Conservation (phyloP, 2,329 filamentous ascomycete species). For the Diatrype stigma region DNA sequence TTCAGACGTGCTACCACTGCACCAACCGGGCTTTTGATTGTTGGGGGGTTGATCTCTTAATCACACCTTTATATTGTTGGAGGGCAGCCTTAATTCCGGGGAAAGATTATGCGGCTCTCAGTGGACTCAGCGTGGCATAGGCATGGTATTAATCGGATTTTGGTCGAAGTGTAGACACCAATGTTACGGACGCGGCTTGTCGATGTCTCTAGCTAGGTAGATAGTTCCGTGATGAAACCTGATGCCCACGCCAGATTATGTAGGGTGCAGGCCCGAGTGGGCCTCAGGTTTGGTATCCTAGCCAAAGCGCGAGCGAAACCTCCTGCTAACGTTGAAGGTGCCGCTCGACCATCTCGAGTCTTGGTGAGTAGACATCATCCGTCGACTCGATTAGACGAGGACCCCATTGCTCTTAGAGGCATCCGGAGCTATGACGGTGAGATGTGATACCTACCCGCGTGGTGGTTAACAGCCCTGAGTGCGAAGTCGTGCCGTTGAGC, state of each 20-base stretch:
- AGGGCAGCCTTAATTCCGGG: too few species aligned
- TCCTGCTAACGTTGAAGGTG: slow-evolving; percentile 57
- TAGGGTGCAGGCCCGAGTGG: slow-evolving; percentile 48
- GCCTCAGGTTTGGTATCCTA: slow-evolving; percentile 59
- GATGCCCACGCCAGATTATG: slow-evolving; percentile 58
- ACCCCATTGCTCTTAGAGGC: slow-evolving; percentile 35
- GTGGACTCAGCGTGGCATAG: too few species aligned
- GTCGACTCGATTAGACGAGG: slow-evolving; percentile 42
- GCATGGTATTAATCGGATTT: too few species aligned
- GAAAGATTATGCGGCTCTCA: too few species aligned
- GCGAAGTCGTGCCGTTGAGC: slow-evolving; percentile 56
- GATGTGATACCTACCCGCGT: slow-evolving; percentile 58
- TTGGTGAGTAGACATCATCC: slow-evolving; percentile 52
- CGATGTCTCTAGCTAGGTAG: slow-evolving; percentile 72
- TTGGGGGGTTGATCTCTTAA: too few species aligned
- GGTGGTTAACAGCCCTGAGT: slow-evolving; percentile 44
- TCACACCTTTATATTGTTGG: too few species aligned
- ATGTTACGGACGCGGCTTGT: slow-evolving; percentile 64
- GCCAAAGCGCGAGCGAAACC: slow-evolving; percentile 52
- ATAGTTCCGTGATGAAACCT: slow-evolving; percentile 41
- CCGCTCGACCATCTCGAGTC: slow-evolving; percentile 48
- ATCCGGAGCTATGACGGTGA: slow-evolving; percentile 32
- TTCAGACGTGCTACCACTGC: too few species aligned
- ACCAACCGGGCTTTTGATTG: too few species aligned
- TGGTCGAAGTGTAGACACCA: slow-evolving; percentile 17